Conservation (phyloP, 2,329 filamentous ascomycete species). For the Colletotrichum echinochloae region DNA sequence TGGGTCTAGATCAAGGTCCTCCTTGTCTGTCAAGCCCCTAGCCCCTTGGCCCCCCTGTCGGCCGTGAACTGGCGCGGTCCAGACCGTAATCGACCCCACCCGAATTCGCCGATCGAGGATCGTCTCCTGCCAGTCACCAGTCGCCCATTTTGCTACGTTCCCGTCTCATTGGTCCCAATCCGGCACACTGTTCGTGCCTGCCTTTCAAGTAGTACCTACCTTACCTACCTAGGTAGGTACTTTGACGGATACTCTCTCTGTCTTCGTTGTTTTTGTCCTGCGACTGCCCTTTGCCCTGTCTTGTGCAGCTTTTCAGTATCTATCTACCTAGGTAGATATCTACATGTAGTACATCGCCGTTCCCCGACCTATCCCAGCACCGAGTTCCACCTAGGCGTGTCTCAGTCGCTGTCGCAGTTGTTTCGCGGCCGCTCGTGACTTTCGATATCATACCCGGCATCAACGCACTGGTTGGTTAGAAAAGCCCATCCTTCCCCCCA, state of each 20-base stretch:
- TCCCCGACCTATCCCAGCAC: not conserved
- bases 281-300: not conserved
- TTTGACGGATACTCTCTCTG: no score
- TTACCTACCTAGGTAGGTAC: no score
- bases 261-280: not conserved
- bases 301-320: not conserved
- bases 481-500: not conserved
- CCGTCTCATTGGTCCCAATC: conserved; percentile 28
- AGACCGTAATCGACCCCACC: conserved; percentile 31
- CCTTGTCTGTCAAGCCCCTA: not conserved
- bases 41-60: conserved; percentile 14
- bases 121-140: conserved; percentile 19
- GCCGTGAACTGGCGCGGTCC: conserved; percentile 31
- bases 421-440: not conserved
- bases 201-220: not conserved
- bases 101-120: conserved; percentile 34
- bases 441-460: not conserved
- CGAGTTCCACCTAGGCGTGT: not conserved
- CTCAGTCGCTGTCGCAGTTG: not conserved
- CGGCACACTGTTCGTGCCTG: not conserved
- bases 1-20: accelerated
- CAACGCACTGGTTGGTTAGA: not conserved
- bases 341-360: no score
- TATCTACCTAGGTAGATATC: no score
- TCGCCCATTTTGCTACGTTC: not conserved